Evolutionary conservation across 208 protist genomes (phyloP), one percentile per base, ranked within the genome.

Genomic region (Trypanosoma boissoni): DNA sequence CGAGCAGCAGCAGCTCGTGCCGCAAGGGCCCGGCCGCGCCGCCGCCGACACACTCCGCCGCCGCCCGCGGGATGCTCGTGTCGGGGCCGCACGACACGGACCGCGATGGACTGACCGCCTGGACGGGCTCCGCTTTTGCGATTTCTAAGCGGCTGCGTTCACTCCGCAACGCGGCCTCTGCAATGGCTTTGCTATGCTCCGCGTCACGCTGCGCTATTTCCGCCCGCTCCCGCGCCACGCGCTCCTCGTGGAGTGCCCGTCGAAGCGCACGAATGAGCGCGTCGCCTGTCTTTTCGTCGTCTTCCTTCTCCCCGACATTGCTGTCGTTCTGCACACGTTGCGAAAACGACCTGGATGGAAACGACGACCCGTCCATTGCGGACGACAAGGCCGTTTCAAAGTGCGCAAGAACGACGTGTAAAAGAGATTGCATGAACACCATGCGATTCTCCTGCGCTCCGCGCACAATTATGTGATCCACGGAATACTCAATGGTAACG

Each of bases 401-500:
- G 12, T 39, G 34, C 34, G 34, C 6, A 12, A 39, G 34, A 39
- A 39, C 34, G 34, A 39, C 8, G 34, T 39, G 34, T 39, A 39
- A 39, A 39, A 39, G 34, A 12, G 34, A 39, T 39, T 12, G 34
- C 34, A 39, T 39, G 12, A 39, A 39, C 6, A 39, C 8, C 34
- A 12, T 12, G 6, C 58, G 27, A 46, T 24, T 26, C 4, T 18
- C 6, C 18, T 3, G 46, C 18, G 58, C 9, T 6, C 58, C 58
- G 26, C 58, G 58, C 9, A 64, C 16, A 32, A 64, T 21, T 5
- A 64, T 3, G 24, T 28, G 45, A 14, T 64, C 49, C 9, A 42
- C 7, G 8, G 1, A 27, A 23, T 55, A 64, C 20, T 64, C 58
- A 27, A 64, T 6, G 10, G 24, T 42, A 23, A 55, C 58, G 6